Evolutionary conservation across 179 eudicot species (phyloP).

Genomic region (Silene vulgaris): DNA sequence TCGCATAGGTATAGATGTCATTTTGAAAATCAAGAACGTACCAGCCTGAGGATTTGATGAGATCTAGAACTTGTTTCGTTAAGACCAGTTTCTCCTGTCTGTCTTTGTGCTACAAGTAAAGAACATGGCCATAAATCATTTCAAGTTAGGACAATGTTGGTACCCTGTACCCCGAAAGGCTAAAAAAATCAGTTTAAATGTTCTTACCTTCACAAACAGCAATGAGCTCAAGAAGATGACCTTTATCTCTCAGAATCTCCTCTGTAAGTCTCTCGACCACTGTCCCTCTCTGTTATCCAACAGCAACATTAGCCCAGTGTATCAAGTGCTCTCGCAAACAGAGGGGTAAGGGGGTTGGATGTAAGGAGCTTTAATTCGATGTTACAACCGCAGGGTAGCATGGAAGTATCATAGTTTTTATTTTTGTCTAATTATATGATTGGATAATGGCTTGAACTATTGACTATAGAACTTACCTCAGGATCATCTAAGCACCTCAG

Average conservation of each 20-base stretch:
- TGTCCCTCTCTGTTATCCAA: slow-evolving; percentile 62
- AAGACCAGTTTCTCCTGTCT: slow-evolving; percentile 70
- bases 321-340: not conserved
- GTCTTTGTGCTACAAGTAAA: slow-evolving; percentile 69
- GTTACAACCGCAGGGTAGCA: no score
- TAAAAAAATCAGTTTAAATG: not conserved
- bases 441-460: not conserved
- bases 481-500: slow-evolving; percentile 91
- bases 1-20: not conserved
- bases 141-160: not conserved
- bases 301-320: not conserved
- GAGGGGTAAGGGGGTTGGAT: not conserved
- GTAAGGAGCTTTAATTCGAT: no score
- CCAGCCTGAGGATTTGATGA: slow-evolving; percentile 86
- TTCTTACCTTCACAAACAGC: slow-evolving; percentile 63
- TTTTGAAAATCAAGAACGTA: slow-evolving; percentile 23
- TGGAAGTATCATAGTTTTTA: not conserved
- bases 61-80: slow-evolving; percentile 85
- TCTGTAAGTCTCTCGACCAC: slow-evolving; percentile 74
- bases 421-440: not conserved
- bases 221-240: slow-evolving; percentile 70
- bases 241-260: slow-evolving; percentile 50
- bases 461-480: slow-evolving; percentile 45
- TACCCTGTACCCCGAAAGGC: no score
- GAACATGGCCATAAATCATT: not conserved